Evolutionary conservation across 2,329 filamentous ascomycete species (phyloP), one percentile per base, ranked within the genome.

Genomic region (Orbilia ellipsospora): DNA sequence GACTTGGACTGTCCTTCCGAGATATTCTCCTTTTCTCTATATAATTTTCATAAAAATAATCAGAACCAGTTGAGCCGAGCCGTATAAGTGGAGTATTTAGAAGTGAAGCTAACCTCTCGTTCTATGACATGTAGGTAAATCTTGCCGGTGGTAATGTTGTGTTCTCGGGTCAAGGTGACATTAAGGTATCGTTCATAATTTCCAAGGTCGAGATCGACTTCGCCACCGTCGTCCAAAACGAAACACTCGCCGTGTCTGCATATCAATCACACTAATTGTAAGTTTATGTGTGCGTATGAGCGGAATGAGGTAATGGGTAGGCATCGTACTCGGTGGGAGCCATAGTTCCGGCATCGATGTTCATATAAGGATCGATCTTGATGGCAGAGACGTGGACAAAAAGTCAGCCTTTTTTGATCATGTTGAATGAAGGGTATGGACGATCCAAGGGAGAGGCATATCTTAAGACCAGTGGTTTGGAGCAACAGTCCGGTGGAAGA

Each of bases 111-210:
- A 42, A 79, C 79, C 79, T 91, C 89, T 77, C 88, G 89, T 80
- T 93, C 88, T 80, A 97, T 93, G 64, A 97, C 94, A 80, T 91
- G 89, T 81, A 92, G 87, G 84, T 97, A 98, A 79, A 98, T 93
- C 85, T 98, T 97, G 81, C 95, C 95, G 4, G 94, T 97, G 2
- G 95, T 99, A 83, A 99, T 96, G 83, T 98, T 98, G 85, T 94
- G 93, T 79, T 97, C 93, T 77, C 90, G 87, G 7, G 89, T 92
- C 76, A 98, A 86, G 66, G 90, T 92, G 78, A 94, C 90, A 80
- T 90, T 90, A 65, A 97, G 89, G 81, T 96, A 96, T 51, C 90
- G 87, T 82, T 92, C 90, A 83, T 92, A 92, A 82, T 92, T 92
- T 78, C 90, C 90, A 40, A 92, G 85, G 81, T 92, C 90, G 72